Base-by-base conservation (phyloP, 306 rosid genomes). In the Dryas octopetala region DNA sequence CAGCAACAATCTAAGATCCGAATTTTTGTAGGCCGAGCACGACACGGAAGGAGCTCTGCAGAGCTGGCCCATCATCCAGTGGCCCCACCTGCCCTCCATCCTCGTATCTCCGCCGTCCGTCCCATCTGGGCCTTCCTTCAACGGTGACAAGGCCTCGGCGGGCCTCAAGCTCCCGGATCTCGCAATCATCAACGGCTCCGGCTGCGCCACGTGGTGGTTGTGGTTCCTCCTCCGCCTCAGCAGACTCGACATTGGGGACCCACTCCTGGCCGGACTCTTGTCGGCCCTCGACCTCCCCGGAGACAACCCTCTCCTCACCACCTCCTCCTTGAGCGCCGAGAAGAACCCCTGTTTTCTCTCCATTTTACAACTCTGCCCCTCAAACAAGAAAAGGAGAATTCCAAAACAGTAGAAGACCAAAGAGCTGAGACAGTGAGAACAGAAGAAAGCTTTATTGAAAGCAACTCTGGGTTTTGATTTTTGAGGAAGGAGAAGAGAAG, bases 151-250 rank as follows among this genome's bases (percentile, higher is more conserved):
- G 4, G 99, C 96, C 80, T 96, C 99, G 32, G 86, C 61, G 4
- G 91, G 97, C 82, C 97, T 86, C 74, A 90, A 50, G 71, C 91
- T 90, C 10, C 99, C 93, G 78, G 99, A 96, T 96, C 99, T 96
- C 84, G 88, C 62, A 23, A 96, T 62, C 77, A 72, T 32, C 57
- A 86, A 61, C 46, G 75, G 50, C 73, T 95, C 96, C 12, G 93
- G 89, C 9, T 83, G 89, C 4, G 91, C 87, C 64, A 71, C 83
- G 74, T 86, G 90, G 49, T 87, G 91, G 68, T 77, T 90, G 49
- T 87, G 91, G 68, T 77, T 90, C 78, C 87, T 84, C 60, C 99
- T 69, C 12, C 99, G 86, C 16, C 98, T 88, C 9, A 89, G 89
- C 17, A 90, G 59, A 19, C 88, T 73, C 2, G 97, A 84, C 85